These are phyloP conservation scores for Komagataella phaffii DNA, from an alignment of 805 yeast genomes.

Conservation along the genomic window DNA sequence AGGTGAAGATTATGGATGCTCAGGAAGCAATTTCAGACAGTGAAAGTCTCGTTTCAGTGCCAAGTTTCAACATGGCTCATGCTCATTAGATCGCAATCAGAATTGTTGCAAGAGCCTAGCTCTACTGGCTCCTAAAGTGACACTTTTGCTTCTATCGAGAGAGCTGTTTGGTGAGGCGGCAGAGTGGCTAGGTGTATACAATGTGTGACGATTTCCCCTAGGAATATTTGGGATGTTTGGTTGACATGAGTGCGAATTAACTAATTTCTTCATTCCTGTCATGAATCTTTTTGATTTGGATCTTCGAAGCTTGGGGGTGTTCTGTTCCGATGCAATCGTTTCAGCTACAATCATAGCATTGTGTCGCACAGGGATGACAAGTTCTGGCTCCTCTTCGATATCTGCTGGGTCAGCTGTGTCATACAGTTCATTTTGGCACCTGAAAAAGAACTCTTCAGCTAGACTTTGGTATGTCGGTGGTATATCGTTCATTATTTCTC, in stretches of 20 bases:
- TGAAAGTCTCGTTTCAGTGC: constrained; percentile 6
- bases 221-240: not conserved
- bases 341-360: not conserved
- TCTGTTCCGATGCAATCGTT: not conserved
- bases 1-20: constrained; percentile 4
- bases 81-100: not conserved
- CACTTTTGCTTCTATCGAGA: not conserved
- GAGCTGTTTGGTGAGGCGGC: not conserved
- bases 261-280: not conserved
- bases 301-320: not conserved
- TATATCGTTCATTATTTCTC: not conserved
- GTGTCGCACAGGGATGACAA: not conserved
- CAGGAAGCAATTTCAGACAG: constrained; percentile 19
- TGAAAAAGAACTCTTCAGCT: not conserved
- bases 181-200: not conserved
- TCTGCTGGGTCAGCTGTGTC: not conserved
- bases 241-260: not conserved
- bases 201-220: not conserved
- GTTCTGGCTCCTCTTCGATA: not conserved
- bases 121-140: not conserved
- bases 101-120: not conserved
- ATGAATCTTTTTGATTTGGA: not conserved
- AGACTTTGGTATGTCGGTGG: not conserved
- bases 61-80: not conserved
- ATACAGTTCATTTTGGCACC: not conserved